phyloP scores from a whole-genome alignment of 2,329 filamentous ascomycete genomes.

The Verruconis gallopava region DNA sequence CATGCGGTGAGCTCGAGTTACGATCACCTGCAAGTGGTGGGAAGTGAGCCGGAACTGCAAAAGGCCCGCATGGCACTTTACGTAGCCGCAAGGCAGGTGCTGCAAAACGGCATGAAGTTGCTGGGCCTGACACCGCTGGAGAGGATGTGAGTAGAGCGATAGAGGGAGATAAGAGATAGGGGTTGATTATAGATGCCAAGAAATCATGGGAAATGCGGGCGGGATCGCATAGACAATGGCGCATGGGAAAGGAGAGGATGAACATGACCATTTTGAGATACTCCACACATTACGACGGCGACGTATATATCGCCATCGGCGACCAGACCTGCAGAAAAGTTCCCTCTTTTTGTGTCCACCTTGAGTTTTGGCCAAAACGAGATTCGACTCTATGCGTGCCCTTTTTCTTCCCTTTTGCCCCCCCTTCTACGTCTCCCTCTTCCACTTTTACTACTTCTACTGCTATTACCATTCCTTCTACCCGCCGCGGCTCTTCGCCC shows the following conservation, averaged over 20 bases:
- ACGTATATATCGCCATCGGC: too few species aligned
- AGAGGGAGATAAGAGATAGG: neutral
- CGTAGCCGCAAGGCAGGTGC: conserved; percentile 57
- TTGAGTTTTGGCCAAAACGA: too few species aligned
- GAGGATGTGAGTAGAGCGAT: conserved; percentile 33
- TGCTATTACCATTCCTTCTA: too few species aligned
- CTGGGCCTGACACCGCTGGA: conserved; percentile 69
- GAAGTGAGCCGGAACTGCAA: conserved; percentile 60
- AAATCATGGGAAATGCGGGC: too few species aligned
- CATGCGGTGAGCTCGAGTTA: conserved; percentile 70
- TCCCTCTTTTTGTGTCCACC: too few species aligned
- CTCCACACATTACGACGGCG: neutral
- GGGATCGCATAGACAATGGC: too few species aligned
- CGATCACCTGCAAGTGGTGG: conserved; percentile 70
- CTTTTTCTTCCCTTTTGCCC: too few species aligned
- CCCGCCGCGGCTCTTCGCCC: neutral
- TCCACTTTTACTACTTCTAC: too few species aligned
- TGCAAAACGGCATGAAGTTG: conserved; percentile 72
- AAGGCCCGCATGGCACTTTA: conserved; percentile 65
- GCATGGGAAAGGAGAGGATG: neutral
- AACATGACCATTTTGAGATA: conserved; percentile 1
- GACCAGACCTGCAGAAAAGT: too few species aligned
- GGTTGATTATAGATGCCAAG: too few species aligned
- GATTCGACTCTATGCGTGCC: too few species aligned
- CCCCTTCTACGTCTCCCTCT: too few species aligned